Evolutionary conservation across 2,329 filamentous ascomycete genomes (phyloP).

Genomic region (Beauveria sp.): DNA sequence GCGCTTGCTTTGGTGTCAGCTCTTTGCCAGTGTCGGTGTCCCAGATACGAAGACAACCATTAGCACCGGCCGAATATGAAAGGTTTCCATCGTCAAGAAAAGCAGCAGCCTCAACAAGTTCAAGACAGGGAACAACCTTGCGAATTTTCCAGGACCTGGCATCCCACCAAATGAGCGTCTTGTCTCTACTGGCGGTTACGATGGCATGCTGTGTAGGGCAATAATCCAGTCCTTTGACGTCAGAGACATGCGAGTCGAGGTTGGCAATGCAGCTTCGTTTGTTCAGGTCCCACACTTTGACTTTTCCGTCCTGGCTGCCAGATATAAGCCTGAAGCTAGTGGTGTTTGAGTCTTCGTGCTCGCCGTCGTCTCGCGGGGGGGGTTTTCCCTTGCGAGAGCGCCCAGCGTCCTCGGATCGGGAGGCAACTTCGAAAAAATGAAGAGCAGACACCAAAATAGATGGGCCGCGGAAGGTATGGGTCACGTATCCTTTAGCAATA

Average conservation of each 20-base stretch:
- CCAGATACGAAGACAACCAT: constrained; percentile 79
- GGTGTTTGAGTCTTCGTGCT: constrained; percentile 30
- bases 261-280: constrained; percentile 70
- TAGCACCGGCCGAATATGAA: constrained; percentile 79
- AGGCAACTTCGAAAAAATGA: constrained; percentile 76
- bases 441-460: constrained; percentile 86
- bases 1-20: constrained; percentile 64
- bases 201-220: constrained; percentile 66
- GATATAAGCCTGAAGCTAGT: constrained; percentile 73
- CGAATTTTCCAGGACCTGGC: constrained; percentile 74
- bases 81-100: constrained; percentile 66
- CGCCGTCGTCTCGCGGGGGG: constrained; percentile 23
- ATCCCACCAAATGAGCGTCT: constrained; percentile 92
- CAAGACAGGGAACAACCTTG: constrained; percentile 74
- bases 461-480: constrained; percentile 91
- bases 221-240: constrained; percentile 83
- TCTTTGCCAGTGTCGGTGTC: constrained; percentile 69
- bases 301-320: constrained; percentile 87
- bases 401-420: constrained; percentile 25
- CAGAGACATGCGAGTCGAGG: constrained; percentile 87
- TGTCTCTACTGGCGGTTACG: constrained; percentile 82
- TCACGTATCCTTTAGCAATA: constrained; percentile 79
- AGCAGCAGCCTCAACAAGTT: constrained; percentile 76
- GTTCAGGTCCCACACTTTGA: constrained; percentile 85
- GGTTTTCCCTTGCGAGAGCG: constrained; percentile 26